A percentile compares a stretch with the other conserved stretches of the same genome.
Conservation (phyloP, 139 green algal species). For the Tetraselmis chui region DNA sequence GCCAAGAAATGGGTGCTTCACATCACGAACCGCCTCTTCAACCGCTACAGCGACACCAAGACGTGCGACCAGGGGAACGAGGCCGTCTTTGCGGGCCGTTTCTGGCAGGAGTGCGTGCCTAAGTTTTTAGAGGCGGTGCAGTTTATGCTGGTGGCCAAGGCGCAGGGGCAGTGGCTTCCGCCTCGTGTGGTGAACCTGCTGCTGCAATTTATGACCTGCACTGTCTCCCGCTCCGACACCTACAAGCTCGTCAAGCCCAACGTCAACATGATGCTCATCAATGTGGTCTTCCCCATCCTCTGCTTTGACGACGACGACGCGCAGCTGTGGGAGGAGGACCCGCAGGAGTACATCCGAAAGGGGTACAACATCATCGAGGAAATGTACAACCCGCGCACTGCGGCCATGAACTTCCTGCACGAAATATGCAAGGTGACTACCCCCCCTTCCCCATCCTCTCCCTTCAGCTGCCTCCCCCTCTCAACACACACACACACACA, state of each 20-base stretch:
- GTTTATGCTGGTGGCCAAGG: slow-evolving; percentile 43
- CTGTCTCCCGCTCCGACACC: slow-evolving; percentile 10
- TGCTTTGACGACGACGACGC: slow-evolving; percentile 86
- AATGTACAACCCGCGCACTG: slow-evolving; percentile 84
- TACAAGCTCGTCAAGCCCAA: slow-evolving; percentile 32
- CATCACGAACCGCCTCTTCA: slow-evolving; percentile 73
- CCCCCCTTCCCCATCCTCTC: too few species aligned
- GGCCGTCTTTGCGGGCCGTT: slow-evolving; percentile 57
- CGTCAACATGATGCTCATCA: slow-evolving; percentile 46
- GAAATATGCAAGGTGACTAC: slow-evolving; percentile 59
- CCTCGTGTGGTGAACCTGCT: slow-evolving; percentile 72
- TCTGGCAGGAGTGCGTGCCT: slow-evolving; percentile 45
- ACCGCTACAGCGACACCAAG: slow-evolving; percentile 62
- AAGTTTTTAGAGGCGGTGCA: slow-evolving; percentile 74
- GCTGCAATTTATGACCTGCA: slow-evolving; percentile 23
- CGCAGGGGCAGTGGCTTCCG: slow-evolving; percentile 49
- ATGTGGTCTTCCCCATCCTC: slow-evolving; percentile 81
- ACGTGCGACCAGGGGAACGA: slow-evolving; percentile 37
- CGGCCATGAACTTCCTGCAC: slow-evolving; percentile 81
- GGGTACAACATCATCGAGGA: slow-evolving; percentile 97
- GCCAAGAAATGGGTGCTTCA: slow-evolving; percentile 94
- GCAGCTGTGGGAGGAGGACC: slow-evolving; percentile 89
- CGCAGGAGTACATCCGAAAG: slow-evolving; percentile 95
- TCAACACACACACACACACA: too few species aligned
- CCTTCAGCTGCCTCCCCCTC: too few species aligned